Evolutionary conservation across 495 filamentous ascomycete genomes (phyloP), one percentile per base, ranked within the genome.

Genomic region (Penicillium tannophilum): DNA sequence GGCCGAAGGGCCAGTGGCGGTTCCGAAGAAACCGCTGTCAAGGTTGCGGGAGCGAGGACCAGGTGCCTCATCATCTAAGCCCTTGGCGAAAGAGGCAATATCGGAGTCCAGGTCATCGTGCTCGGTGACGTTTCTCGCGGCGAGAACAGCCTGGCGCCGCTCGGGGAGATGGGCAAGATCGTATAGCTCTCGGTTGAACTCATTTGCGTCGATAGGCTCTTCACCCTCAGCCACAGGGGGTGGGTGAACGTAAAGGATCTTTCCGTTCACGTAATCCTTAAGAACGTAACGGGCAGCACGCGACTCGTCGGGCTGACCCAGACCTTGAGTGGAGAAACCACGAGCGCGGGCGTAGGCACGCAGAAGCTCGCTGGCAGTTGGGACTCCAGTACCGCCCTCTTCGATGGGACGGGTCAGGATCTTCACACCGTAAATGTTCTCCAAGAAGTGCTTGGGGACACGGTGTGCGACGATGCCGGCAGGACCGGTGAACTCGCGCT

Each of bases 241-340:
- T 14, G 95, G 93, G 63, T 93, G 86, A 63, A 90, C 91, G 80
- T 89, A 98, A 8, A 97, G 83, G 3, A 99, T 84, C 73, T 96
- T 97, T 55, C 95, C 95, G 66, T 86, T 95, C 56, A 99, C 94
- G 65, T 97, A 98, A 76, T 99, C 95, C 72, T 99, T 99, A 17
- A 99, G 83, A 14, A 99, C 78, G 58, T 90, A 90, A 52, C 95
- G 83, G 1, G 93, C 94, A 7, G 94, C 95, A 58, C 95, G 82
- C 2, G 91, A 93, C 76, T 96, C 91, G 68, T 99, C 94, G 12
- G 95, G 93, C 58, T 92, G 87, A 12, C 95, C 94, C 26, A 88
- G 85, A 56, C 94, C 93, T 30, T 86, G 85, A 14, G 91, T 97
- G 42, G 87, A 85, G 76, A 95, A 98, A 28, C 95, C 95, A 63